Evolutionary conservation across 345 rosid species (phyloP).

Genomic region (Hevea brasiliensis): DNA sequence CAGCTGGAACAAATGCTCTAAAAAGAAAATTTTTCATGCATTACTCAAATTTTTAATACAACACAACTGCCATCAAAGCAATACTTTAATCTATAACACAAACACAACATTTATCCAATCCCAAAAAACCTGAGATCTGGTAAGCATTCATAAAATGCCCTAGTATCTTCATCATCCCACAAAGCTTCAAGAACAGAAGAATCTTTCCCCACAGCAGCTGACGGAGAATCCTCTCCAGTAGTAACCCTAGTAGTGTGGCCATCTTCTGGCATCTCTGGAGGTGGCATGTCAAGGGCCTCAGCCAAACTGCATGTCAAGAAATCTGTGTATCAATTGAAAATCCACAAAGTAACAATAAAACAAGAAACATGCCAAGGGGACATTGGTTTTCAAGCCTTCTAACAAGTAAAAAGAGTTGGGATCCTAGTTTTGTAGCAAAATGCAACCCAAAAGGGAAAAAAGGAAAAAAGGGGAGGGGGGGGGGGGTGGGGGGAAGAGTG

Average conservation of each 20-base stretch:
- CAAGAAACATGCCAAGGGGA: not conserved
- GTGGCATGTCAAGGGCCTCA: slow-evolving; percentile 97
- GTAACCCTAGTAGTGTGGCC: slow-evolving; percentile 92
- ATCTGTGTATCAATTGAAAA: not conserved
- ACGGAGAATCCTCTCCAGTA: slow-evolving; percentile 74
- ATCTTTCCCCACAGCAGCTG: slow-evolving; percentile 76
- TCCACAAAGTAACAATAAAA: not conserved
- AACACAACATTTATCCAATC: slow-evolving; percentile 4
- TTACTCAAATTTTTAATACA: not conserved
- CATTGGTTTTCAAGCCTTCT: slow-evolving; percentile 4
- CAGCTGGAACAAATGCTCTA: slow-evolving; percentile 99
- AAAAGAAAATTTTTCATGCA: slow-evolving; percentile 27
- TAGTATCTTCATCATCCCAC: slow-evolving; percentile 98
- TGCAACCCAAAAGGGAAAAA: too few relatives aligned
- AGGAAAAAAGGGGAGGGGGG: too few relatives aligned
- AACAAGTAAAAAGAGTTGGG: not conserved
- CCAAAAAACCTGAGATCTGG: slow-evolving; percentile 92
- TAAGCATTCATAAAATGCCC: slow-evolving; percentile 88
- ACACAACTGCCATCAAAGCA: not conserved
- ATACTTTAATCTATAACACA: not conserved
- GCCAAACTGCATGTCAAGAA: slow-evolving; percentile 65
- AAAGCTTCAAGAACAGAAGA: slow-evolving; percentile 67
- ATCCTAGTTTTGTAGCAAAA: not conserved
- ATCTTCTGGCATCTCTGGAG: slow-evolving; percentile 98
- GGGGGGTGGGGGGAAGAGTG: too few relatives aligned